Evolutionary conservation across 768 basidiomycete genomes (phyloP), one percentile per base, ranked within the genome.

Genomic region (Hydnum rufescens): DNA sequence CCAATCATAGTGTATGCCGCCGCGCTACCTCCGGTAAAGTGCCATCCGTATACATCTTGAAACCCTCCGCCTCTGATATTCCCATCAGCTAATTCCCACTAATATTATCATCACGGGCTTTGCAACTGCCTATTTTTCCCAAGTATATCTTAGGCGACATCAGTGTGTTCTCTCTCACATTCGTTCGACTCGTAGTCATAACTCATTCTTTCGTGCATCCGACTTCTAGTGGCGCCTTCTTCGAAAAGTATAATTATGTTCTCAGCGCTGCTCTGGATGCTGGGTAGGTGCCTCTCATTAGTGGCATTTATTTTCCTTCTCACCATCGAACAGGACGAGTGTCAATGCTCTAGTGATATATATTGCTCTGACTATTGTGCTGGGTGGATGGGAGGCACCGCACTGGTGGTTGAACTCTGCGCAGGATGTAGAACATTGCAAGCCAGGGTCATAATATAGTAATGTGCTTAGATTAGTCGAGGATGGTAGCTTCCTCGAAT

Each of bases 351-450:
- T 47, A 8, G 13, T 26, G 26, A 25, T 47, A 13, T 47, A 47
- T 47, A 8, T 47, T 13, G 8, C 26, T 13, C 26, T 47, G 44
- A 25, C 44, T 13, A 8, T 47, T 8, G 26, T 47, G 8, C 26
- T 47, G 44, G 44, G 44, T 13, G 44, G 44, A 16, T 47, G 44
- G 44, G 13, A 47, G 44, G 44, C 44, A 13, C 44, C 44, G 13
- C 44, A 47, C 26, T 47, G 44, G 44, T 47, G 44, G 44, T 28
- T 47, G 44, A 47, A 47, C 26, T 13, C 13, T 47, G 44, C 44
- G 8, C 44, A 47, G 44, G 44, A 47, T 26, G 44, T 47, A 16
- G 44, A 47, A 25, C 44, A 47, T 47, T 47, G 44, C 25, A 47
- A 47, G 26, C 13, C 25, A 8, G 44, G 44, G 13, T 47, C 44